Base-by-base conservation (phyloP, 1,139 yeast species). In the Candida labiduridarum region DNA sequence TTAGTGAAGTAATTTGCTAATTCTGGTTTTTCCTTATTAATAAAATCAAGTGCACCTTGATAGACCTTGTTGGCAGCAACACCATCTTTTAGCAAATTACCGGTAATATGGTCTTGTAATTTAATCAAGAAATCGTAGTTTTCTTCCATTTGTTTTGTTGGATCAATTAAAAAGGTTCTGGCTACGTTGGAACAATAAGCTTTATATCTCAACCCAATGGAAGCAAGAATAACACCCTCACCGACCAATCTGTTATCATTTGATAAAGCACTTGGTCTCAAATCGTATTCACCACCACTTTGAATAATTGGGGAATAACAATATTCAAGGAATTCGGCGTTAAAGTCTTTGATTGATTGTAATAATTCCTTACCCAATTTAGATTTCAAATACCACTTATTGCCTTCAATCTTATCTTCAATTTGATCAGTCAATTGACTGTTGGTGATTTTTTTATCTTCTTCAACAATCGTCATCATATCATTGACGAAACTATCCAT, bases 271-370 rank as follows among this genome's bases (percentile, higher is more conserved):
- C 95, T 86, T 44, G 96, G 95, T 61, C 80, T 86, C 63, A 92
- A 76, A 66, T 91, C 96, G 64, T 85, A 92, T 49, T 84, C 84
- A 42, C 90, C 91, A 48, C 96, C 96, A 59, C 96, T 87, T 69
- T 92, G 96, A 52, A 94, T 80, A 51, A 90, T 88, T 30, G 99
- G 98, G 45, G 91, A 84, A 67, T 90, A 91, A 60, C 97, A 89
- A 97, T 97, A 94, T 67, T 94, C 98, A 35, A 94, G 72, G 56
- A 84, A 83, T 54, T 83, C 85, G 3, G 87, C 76, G 61, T 90
- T 96, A 59, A 90, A 87, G 50, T 83, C 84, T 45, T 72, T 63
- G 50, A 64, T 58, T 35, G 71, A 72, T 40, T 71, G 77, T 53
- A 73, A 66, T 31, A 80, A 64, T 52, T 79, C 80, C 57, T 84